Evolutionary conservation across 2,329 filamentous ascomycete species (phyloP).

Genomic region (Shiraia bambusicola): DNA sequence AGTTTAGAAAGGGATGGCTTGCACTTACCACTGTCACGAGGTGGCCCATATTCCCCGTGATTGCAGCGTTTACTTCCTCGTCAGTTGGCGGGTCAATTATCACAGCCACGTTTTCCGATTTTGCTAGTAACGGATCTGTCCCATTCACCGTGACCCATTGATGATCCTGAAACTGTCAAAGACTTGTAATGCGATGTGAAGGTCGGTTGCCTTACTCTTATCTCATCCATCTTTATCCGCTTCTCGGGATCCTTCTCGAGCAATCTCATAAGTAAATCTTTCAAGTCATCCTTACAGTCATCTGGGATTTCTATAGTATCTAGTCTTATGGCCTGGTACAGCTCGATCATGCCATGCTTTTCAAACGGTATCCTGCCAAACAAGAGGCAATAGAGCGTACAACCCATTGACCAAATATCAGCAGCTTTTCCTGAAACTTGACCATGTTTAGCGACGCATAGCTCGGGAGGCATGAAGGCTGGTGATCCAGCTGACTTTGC

Average conservation of each 20-base stretch:
- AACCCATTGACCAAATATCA: constrained; percentile 98
- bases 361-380: constrained; percentile 90
- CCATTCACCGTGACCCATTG: constrained; percentile 88
- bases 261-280: constrained; percentile 70
- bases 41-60: constrained; percentile 85
- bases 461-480: constrained; percentile 89
- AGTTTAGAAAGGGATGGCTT: background rate
- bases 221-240: constrained; percentile 77
- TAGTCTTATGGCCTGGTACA: constrained; percentile 83
- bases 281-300: constrained; percentile 67
- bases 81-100: constrained; percentile 82
- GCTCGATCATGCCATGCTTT: constrained; percentile 73
- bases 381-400: constrained; percentile 87
- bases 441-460: constrained; percentile 83
- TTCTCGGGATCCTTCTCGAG: constrained; percentile 83
- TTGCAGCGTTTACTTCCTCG: constrained; percentile 85
- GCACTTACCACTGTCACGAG: constrained; percentile 73
- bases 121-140: constrained; percentile 73
- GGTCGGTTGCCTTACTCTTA: constrained; percentile 64
- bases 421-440: constrained; percentile 85
- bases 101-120: constrained; percentile 82
- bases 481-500: constrained; percentile 93
- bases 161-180: constrained; percentile 65
- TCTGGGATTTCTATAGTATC: constrained; percentile 65
- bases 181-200: background rate